Evolutionary conservation across 192 early-diverging fungal species (phyloP).

Genomic region (Coemansia javaensis): DNA sequence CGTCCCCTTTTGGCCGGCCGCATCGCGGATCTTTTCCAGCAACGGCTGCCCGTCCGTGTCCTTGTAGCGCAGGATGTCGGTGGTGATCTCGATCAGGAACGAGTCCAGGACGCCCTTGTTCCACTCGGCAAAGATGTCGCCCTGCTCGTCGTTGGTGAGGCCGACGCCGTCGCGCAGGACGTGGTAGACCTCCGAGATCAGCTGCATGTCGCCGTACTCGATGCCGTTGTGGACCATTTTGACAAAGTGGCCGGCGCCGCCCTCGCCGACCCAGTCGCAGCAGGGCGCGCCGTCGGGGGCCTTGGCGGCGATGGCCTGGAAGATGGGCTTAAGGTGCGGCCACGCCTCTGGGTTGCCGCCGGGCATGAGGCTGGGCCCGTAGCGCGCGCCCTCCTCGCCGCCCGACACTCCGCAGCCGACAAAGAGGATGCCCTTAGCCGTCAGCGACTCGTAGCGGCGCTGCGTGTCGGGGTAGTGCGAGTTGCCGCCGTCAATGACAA

Average conservation of each 20-base stretch:
- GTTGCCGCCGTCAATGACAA: slow-evolving; percentile 99
- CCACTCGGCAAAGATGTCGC: slow-evolving; percentile 85
- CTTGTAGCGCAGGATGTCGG: slow-evolving; percentile 89
- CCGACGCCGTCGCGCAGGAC: slow-evolving; percentile 85
- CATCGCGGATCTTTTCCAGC: slow-evolving; percentile 93
- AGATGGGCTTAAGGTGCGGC: slow-evolving; percentile 91
- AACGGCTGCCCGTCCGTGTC: slow-evolving; percentile 82
- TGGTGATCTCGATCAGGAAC: slow-evolving; percentile 95
- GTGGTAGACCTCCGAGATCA: slow-evolving; percentile 94
- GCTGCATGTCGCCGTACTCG: slow-evolving; percentile 99
- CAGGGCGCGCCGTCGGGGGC: slow-evolving; percentile 78
- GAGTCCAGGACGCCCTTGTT: slow-evolving; percentile 97
- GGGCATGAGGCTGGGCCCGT: slow-evolving; percentile 96
- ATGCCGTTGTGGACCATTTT: slow-evolving; percentile 99
- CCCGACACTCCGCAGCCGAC: slow-evolving; percentile 97
- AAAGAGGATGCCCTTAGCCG: slow-evolving; percentile 88
- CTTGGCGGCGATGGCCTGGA: slow-evolving; percentile 92
- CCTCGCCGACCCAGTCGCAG: slow-evolving; percentile 99
- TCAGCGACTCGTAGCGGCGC: slow-evolving; percentile 82
- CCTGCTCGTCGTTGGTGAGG: slow-evolving; percentile 80
- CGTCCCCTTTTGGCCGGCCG: slow-evolving; percentile 96
- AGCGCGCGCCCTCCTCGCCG: slow-evolving; percentile 97
- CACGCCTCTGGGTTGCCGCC: slow-evolving; percentile 92
- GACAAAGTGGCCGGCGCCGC: slow-evolving; percentile 97
- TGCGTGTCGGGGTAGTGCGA: slow-evolving; percentile 97